phyloP scores from a whole-genome alignment of 2,329 filamentous ascomycete species.

The Epichloe sibirici region DNA sequence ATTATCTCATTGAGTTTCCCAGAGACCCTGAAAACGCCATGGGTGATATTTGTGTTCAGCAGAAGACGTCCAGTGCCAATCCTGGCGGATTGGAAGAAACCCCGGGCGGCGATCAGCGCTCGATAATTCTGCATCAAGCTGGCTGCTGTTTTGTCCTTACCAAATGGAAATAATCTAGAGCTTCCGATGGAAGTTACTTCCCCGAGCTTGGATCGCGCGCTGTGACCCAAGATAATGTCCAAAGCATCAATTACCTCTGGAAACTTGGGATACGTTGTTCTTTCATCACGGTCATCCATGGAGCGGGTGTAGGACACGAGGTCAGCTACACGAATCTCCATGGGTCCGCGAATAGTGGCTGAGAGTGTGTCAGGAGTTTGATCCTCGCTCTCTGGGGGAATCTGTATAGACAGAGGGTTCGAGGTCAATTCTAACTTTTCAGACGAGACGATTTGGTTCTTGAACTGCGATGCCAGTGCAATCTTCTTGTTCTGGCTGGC shows the following conservation, averaged over 20 bases:
- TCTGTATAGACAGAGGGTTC: slow-evolving; percentile 22
- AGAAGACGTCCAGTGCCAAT: slow-evolving; percentile 41
- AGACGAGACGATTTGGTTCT: slow-evolving; percentile 32
- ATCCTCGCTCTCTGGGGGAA: slow-evolving; percentile 20
- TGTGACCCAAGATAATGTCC: slow-evolving; percentile 38
- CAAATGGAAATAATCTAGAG: slow-evolving; percentile 36
- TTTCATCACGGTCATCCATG: slow-evolving; percentile 25
- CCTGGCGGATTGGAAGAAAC: slow-evolving; percentile 44
- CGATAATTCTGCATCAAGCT: slow-evolving; percentile 17
- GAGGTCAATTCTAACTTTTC: slow-evolving; percentile 23
- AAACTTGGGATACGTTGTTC: slow-evolving; percentile 34
- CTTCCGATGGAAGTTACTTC: slow-evolving; percentile 30
- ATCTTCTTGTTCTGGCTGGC: slow-evolving; percentile 16
- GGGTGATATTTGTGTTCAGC: slow-evolving; percentile 42
- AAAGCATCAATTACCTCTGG: slow-evolving; percentile 36
- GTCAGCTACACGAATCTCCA: slow-evolving; percentile 24
- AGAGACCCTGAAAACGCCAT: slow-evolving; percentile 36
- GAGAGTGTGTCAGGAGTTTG: slow-evolving; percentile 22
- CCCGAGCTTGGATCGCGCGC: slow-evolving; percentile 23
- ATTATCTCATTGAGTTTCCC: slow-evolving; percentile 26
- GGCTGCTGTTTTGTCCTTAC: slow-evolving; percentile 14
- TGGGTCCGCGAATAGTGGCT: slow-evolving; percentile 30
- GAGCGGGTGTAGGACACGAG: slow-evolving; percentile 33
- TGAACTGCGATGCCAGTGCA: slow-evolving; percentile 36
- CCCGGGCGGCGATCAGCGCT: slow-evolving; percentile 31